Conservation (phyloP, 768 basidiomycete genomes). For the Tricholoma flavovirens region DNA sequence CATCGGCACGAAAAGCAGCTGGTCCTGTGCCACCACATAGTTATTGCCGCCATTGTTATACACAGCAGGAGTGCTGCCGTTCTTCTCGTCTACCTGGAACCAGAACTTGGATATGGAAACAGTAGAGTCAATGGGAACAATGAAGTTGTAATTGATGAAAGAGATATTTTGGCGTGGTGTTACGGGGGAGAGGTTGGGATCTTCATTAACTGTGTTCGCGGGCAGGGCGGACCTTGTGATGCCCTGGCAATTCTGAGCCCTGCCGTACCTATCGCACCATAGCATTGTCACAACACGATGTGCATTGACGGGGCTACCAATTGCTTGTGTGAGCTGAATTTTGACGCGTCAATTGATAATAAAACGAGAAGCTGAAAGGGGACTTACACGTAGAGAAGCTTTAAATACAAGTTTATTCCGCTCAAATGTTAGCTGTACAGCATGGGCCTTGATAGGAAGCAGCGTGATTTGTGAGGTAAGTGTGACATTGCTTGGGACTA, state of each 20-base stretch:
- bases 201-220: conserved; percentile 24
- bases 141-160: conserved; percentile 38
- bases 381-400: conserved; percentile 32
- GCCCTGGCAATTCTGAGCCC: conserved; percentile 26
- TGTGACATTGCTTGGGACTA: conserved; percentile 38
- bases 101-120: conserved; percentile 44
- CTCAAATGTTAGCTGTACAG: conserved; percentile 33
- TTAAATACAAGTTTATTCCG: conserved; percentile 34
- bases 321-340: conserved; percentile 29
- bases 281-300: conserved; percentile 36
- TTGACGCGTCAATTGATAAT: conserved; percentile 4
- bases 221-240: conserved; percentile 28
- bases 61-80: conserved; percentile 30
- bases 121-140: conserved; percentile 33
- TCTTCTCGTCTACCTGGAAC: conserved; percentile 42
- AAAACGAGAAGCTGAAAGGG: not conserved
- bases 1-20: conserved; percentile 37
- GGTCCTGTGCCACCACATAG: conserved; percentile 39
- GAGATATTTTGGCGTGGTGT: conserved; percentile 27
- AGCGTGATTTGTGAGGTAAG: conserved; percentile 41
- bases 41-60: conserved; percentile 38
- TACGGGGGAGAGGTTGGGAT: conserved; percentile 32
- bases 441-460: conserved; percentile 35
- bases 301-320: conserved; percentile 27
- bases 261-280: conserved; percentile 38